Percentiles rank a stretch among this genome's conserved stretches.
Evolutionary conservation across 306 rosid genomes (phyloP).

Genomic region (Boehmeria nivea): DNA sequence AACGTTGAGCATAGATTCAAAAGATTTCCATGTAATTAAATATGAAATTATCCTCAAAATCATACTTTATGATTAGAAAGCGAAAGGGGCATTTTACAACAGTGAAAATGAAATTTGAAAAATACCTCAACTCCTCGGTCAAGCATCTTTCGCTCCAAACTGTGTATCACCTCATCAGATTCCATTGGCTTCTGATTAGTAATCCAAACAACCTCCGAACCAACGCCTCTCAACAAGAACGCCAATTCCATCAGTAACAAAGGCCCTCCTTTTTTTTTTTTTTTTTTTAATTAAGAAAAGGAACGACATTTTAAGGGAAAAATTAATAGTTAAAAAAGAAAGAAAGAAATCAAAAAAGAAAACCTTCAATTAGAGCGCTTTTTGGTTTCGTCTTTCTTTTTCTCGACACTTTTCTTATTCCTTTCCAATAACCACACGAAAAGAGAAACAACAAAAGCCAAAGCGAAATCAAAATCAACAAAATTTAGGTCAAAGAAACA

Average conservation of each 20-base stretch:
- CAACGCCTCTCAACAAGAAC: conserved; percentile 64
- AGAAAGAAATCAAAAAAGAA: not conserved
- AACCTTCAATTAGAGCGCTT: not conserved
- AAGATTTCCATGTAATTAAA: not conserved
- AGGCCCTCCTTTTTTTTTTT: conserved; percentile 48
- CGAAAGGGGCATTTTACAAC: not conserved
- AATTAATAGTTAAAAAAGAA: no score
- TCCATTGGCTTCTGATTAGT: conserved; percentile 55
- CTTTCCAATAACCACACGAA: conserved; percentile 8
- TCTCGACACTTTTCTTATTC: conserved; percentile 15
- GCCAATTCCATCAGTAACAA: conserved; percentile 76
- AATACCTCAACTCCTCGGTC: conserved; percentile 71
- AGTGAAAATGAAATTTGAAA: conserved; percentile 4
- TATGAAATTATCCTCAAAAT: not conserved
- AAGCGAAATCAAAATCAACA: no score
- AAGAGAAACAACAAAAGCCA: not conserved
- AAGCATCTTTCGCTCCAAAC: conserved; percentile 68
- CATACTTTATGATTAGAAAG: not conserved
- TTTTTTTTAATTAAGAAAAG: not conserved
- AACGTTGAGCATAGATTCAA: not conserved
- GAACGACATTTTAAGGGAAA: not conserved
- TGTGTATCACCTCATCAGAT: conserved; percentile 51
- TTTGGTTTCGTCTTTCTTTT: not conserved
- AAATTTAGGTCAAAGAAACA: not conserved
- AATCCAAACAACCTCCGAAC: conserved; percentile 69